A percentile compares a stretch with the other conserved stretches of the same genome.
Conservation (phyloP, 345 rosid genomes). For the Salix koriyanagi region DNA sequence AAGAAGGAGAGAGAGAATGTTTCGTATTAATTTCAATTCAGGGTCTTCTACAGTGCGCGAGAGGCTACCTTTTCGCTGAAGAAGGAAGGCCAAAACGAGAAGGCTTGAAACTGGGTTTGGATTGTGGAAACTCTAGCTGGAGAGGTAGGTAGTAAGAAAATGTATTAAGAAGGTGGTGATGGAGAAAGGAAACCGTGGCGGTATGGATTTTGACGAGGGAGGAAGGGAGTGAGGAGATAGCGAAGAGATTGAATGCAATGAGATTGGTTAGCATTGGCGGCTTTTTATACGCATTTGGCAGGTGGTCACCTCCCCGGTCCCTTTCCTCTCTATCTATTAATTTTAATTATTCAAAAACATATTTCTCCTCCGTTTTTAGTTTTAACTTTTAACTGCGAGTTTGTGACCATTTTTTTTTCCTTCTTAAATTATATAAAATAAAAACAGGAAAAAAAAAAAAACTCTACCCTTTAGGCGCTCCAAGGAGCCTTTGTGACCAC, state of each 20-base stretch:
- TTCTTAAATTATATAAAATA: not conserved
- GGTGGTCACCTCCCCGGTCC: not conserved
- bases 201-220: not conserved
- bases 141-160: no score
- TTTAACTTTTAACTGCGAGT: not conserved
- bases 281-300: slow-evolving; percentile 12
- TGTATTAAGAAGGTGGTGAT: no score
- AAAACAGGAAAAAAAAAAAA: not conserved
- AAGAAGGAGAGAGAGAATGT: not conserved
- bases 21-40: not conserved
- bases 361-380: no score
- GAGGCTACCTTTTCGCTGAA: not conserved
- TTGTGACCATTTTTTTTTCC: not conserved
- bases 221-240: not conserved
- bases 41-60: not conserved
- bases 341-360: no score
- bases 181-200: no score
- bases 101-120: not conserved
- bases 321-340: no score
- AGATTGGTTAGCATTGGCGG: slow-evolving; percentile 7
- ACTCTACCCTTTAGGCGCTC: not conserved
- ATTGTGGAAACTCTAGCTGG: not conserved
- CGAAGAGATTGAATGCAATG: not conserved
- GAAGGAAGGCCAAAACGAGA: not conserved
- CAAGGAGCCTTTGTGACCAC: not conserved